phyloP scores from a whole-genome alignment of 768 basidiomycete species.

The Suillus cothurnatus region DNA sequence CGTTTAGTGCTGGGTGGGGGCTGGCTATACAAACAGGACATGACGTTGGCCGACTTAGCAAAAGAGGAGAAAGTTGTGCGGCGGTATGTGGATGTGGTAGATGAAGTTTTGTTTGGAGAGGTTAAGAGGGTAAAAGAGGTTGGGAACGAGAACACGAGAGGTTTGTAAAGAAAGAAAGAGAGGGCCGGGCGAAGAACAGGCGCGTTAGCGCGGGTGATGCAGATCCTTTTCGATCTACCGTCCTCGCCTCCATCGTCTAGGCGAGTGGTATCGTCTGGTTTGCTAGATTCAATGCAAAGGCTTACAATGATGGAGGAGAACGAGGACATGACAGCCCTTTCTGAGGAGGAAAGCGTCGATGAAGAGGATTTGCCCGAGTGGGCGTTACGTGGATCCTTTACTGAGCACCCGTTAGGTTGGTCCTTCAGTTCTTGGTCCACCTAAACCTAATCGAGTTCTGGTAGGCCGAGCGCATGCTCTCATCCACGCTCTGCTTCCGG shows the following conservation, averaged over 20 bases:
- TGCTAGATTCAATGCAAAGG: constrained; percentile 54
- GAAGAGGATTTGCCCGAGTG: constrained; percentile 78
- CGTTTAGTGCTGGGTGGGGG: constrained; percentile 77
- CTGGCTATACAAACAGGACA: constrained; percentile 77
- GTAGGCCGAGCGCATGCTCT: constrained; percentile 69
- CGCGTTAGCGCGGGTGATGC: constrained; percentile 33
- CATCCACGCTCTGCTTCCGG: constrained; percentile 60
- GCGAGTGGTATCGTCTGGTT: constrained; percentile 62
- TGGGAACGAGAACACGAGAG: constrained; percentile 52
- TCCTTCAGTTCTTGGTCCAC: constrained; percentile 15
- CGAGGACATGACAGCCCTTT: constrained; percentile 51
- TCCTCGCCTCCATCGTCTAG: constrained; percentile 31
- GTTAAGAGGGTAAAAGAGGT: constrained; percentile 48
- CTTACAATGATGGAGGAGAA: constrained; percentile 59
- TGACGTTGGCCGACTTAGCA: constrained; percentile 52
- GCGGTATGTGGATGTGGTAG: constrained; percentile 75
- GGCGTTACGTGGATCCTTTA: constrained; percentile 65
- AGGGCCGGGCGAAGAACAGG: constrained; percentile 39
- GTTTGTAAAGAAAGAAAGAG: constrained; percentile 45
- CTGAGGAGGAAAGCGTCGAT: constrained; percentile 47
- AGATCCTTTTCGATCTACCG: constrained; percentile 26
- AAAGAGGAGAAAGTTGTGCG: constrained; percentile 60
- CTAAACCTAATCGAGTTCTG: constrained; percentile 10
- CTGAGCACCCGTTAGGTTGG: constrained; percentile 61
- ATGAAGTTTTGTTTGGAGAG: constrained; percentile 75